These are phyloP conservation scores for Dendrobium nobile DNA, from an alignment of 106 monocot species.

Conservation along the genomic window DNA sequence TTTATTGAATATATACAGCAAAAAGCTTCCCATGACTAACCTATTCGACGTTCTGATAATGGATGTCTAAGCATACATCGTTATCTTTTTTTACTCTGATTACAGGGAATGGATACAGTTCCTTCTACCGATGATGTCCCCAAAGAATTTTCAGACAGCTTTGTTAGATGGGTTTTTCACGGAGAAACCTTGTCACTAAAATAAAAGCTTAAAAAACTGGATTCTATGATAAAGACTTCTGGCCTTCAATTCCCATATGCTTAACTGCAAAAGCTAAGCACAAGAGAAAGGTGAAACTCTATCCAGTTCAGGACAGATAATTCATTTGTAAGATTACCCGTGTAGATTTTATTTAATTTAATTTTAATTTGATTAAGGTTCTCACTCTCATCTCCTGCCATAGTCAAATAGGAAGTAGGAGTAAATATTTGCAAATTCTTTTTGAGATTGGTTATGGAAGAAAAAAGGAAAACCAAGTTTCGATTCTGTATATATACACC, in stretches of 20 bases:
- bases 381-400: not conserved
- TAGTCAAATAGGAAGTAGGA: conserved; percentile 3
- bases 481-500: not conserved
- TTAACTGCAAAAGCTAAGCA: not conserved
- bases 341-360: not conserved
- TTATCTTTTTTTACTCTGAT: not conserved
- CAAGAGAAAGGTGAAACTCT: not conserved
- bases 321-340: conserved; percentile 4
- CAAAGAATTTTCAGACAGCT: conserved; percentile 4
- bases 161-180: conserved; percentile 4
- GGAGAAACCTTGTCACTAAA: not conserved
- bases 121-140: not conserved
- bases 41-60: not conserved
- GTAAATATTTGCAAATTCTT: conserved; percentile 4
- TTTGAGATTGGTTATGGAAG: not conserved
- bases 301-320: not conserved
- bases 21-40: too few species aligned
- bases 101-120: not conserved
- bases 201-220: not conserved
- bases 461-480: not conserved
- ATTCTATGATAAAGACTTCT: not conserved
- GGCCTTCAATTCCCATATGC: not conserved
- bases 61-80: not conserved
- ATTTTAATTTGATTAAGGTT: not conserved
- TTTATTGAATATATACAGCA: too few species aligned